Evolutionary conservation across 352 stramenopile species (phyloP).

Genomic region (Globisporangium ultimum): DNA sequence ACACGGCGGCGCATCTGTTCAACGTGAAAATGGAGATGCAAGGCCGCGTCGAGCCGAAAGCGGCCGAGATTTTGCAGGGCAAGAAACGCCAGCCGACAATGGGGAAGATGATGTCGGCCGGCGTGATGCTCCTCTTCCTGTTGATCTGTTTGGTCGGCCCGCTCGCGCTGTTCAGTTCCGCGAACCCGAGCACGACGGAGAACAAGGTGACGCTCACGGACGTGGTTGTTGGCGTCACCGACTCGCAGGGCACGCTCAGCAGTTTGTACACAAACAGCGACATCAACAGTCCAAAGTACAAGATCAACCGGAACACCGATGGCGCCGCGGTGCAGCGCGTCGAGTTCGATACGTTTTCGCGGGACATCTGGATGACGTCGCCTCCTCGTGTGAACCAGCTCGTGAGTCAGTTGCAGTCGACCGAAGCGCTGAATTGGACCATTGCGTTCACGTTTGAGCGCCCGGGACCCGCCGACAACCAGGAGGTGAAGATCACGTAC

Average conservation of each 20-base stretch:
- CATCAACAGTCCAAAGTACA: constrained; percentile 65
- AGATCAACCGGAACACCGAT: constrained; percentile 65
- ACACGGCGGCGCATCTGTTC: constrained; percentile 78
- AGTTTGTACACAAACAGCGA: constrained; percentile 72
- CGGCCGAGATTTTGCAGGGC: constrained; percentile 73
- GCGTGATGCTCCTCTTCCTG: constrained; percentile 77
- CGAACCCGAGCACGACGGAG: constrained; percentile 73
- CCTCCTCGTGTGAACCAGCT: constrained; percentile 70
- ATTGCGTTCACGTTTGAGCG: constrained; percentile 67
- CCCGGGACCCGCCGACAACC: constrained; percentile 52
- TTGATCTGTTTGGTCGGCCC: constrained; percentile 75
- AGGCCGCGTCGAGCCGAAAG: constrained; percentile 32
- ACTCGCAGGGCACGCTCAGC: constrained; percentile 73
- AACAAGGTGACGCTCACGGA: constrained; percentile 66
- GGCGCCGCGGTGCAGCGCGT: constrained; percentile 75
- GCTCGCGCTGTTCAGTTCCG: constrained; percentile 82
- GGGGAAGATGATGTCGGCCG: constrained; percentile 65
- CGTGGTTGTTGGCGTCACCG: constrained; percentile 69
- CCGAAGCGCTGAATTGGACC: constrained; percentile 65
- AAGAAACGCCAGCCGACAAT: constrained; percentile 70
- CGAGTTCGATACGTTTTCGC: constrained; percentile 75
- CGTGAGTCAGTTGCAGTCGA: constrained; percentile 68
- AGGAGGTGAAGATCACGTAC: constrained; percentile 58
- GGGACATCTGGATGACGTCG: constrained; percentile 68
- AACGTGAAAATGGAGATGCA: constrained; percentile 80